Evolutionary conservation across 139 green algal genomes (phyloP).

Genomic region (Chlamydomonas incerta): DNA sequence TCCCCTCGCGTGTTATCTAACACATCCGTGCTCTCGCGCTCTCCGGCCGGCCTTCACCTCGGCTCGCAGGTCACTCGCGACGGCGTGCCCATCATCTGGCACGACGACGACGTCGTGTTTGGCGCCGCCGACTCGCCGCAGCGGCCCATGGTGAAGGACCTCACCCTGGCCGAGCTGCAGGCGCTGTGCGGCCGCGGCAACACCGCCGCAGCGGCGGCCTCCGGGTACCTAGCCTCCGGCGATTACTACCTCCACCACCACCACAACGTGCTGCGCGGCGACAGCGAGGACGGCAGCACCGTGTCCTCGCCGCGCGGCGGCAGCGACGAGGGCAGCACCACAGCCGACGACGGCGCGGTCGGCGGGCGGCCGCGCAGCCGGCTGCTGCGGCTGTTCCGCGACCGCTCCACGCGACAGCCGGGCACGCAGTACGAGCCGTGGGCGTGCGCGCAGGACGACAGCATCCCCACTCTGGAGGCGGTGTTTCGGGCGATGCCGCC

Average conservation of each 20-base stretch:
- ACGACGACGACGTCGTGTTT: slow-evolving; percentile 82
- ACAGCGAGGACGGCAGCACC: background rate
- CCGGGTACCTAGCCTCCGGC: background rate
- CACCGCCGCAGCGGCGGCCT: background rate
- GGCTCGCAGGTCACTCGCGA: slow-evolving; percentile 73
- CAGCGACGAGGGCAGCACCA: slow-evolving; percentile 30
- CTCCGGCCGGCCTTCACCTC: too few species aligned
- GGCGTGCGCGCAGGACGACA: slow-evolving; percentile 73
- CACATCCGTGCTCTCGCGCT: background rate
- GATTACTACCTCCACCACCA: too few species aligned
- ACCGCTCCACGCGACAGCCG: slow-evolving; percentile 23
- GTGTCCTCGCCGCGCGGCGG: background rate
- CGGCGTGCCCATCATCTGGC: slow-evolving; percentile 83
- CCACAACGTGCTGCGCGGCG: background rate
- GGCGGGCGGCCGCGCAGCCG: background rate
- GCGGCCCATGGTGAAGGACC: slow-evolving; percentile 60
- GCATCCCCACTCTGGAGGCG: slow-evolving; percentile 80
- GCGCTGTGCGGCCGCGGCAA: slow-evolving; percentile 47
- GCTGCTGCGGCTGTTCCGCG: slow-evolving; percentile 39
- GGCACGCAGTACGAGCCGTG: slow-evolving; percentile 33
- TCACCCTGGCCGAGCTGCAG: slow-evolving; percentile 77
- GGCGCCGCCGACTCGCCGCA: slow-evolving; percentile 52
- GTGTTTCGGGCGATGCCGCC: slow-evolving; percentile 71
- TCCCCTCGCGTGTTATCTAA: too few species aligned
- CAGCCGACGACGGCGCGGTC: background rate